phyloP scores from a whole-genome alignment of 2,329 filamentous ascomycete genomes.

The Fusarium tjaetaba region DNA sequence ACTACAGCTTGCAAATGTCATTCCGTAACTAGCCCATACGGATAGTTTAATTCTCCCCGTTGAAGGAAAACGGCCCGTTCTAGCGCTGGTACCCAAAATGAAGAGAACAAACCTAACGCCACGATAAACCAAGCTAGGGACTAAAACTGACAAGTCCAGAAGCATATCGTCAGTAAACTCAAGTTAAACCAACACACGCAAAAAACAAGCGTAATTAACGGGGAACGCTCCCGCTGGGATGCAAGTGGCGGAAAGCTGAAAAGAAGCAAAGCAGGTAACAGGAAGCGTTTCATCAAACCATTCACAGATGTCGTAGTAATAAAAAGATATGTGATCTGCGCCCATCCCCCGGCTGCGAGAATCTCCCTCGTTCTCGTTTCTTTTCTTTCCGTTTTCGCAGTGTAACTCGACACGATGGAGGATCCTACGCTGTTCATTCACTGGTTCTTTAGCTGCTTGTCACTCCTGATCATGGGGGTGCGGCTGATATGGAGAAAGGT shows the following conservation, averaged over 20 bases:
- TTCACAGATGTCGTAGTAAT: not conserved
- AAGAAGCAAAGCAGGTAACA: not conserved
- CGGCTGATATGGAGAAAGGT: not conserved
- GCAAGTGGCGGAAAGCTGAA: not conserved
- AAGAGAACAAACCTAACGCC: not conserved
- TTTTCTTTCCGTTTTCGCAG: not conserved
- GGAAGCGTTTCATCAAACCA: not conserved
- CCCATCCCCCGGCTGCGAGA: not conserved
- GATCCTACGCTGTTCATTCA: not conserved
- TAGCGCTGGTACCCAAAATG: not conserved
- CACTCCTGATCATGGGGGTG: not conserved
- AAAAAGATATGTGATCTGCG: not conserved
- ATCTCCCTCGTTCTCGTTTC: not conserved
- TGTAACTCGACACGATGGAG: not conserved
- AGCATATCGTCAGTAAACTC: not conserved
- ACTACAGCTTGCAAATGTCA: not conserved
- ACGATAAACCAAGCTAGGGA: not conserved
- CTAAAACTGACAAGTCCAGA: not conserved
- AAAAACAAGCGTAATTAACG: not conserved
- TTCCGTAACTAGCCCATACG: not conserved
- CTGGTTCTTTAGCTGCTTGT: constrained; percentile 3
- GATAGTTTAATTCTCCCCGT: not conserved
- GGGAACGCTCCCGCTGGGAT: not conserved
- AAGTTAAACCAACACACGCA: not conserved
- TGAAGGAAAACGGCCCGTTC: not conserved